A percentile compares a stretch with the other conserved stretches of the same genome.
Conservation (phyloP, 1,139 yeast genomes). For the Sugiyamaella neomexicana region DNA sequence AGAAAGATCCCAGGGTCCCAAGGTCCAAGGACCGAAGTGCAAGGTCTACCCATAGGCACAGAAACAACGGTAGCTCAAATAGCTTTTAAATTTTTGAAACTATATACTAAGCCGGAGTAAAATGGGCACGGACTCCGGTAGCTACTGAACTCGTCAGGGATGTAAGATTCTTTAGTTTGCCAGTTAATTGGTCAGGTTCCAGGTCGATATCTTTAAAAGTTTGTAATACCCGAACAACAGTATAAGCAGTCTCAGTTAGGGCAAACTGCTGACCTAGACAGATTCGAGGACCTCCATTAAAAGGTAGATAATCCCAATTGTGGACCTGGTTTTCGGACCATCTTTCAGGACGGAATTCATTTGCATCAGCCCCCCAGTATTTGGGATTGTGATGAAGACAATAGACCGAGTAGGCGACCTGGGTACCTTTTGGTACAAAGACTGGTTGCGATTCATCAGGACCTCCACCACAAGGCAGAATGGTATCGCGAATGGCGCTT, state of each 20-base stretch:
- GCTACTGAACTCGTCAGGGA: slow-evolving; percentile 23
- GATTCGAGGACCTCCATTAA: slow-evolving; percentile 61
- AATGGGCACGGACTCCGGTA: slow-evolving; percentile 17
- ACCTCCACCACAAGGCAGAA: slow-evolving; percentile 43
- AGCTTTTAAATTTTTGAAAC: too few relatives aligned
- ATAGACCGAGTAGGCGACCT: slow-evolving; percentile 42
- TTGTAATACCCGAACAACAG: slow-evolving; percentile 48
- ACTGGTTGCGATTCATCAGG: slow-evolving; percentile 24
- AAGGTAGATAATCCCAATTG: slow-evolving; percentile 42
- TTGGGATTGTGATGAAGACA: slow-evolving; percentile 32
- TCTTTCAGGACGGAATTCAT: slow-evolving; percentile 53
- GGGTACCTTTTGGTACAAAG: slow-evolving; percentile 42
- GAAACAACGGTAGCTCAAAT: too few relatives aligned
- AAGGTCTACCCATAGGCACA: too few relatives aligned
- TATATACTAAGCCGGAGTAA: slow-evolving; percentile 13
- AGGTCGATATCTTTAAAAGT: slow-evolving; percentile 28
- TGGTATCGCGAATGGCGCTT: slow-evolving; percentile 49
- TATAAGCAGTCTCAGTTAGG: slow-evolving; percentile 55
- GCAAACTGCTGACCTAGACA: slow-evolving; percentile 63
- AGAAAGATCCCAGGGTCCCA: too few relatives aligned
- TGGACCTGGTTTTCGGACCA: slow-evolving; percentile 41
- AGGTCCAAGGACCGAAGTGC: too few relatives aligned
- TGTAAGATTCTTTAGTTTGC: slow-evolving; percentile 10
- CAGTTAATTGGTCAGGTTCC: slow-evolving; percentile 9
- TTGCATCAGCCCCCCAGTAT: slow-evolving; percentile 40